Evolutionary conservation across 495 filamentous ascomycete genomes (phyloP).

Genomic region (Chaetomium fimeti): DNA sequence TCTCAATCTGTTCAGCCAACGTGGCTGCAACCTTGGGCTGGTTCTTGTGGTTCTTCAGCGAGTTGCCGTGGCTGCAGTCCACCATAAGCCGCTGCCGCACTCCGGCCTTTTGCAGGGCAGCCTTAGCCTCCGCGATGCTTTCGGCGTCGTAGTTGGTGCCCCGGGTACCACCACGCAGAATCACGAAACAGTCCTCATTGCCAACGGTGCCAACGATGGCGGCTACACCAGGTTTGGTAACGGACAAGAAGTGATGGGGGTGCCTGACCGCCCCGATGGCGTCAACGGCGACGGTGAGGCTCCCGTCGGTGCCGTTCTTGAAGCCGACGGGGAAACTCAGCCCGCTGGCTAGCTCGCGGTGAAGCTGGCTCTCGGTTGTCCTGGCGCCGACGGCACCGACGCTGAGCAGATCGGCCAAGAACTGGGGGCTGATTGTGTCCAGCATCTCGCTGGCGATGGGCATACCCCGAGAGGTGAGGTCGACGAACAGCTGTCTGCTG

Average conservation of each 20-base stretch:
- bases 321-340: conserved; percentile 97
- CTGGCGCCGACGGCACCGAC: conserved; percentile 92
- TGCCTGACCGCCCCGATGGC: conserved; percentile 92
- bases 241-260: conserved; percentile 96
- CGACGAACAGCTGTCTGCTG: conserved; percentile 89
- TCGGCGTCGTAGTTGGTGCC: conserved; percentile 91
- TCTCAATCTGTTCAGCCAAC: conserved; percentile 78
- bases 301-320: conserved; percentile 98
- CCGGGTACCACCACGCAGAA: conserved; percentile 87
- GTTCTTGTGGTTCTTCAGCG: conserved; percentile 92
- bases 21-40: conserved; percentile 89
- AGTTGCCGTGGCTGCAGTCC: conserved; percentile 97
- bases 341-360: conserved; percentile 91
- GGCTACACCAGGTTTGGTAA: conserved; percentile 95
- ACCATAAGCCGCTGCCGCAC: conserved; percentile 80
- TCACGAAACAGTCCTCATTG: conserved; percentile 98
- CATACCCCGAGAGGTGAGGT: conserved; percentile 92
- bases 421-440: conserved; percentile 98
- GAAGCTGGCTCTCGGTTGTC: conserved; percentile 93
- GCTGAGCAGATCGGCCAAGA: conserved; percentile 88
- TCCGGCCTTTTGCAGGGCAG: conserved; percentile 33
- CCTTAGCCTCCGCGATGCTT: conserved; percentile 60
- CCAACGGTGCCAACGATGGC: conserved; percentile 94
- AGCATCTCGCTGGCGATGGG: conserved; percentile 98
- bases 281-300: conserved; percentile 86